A percentile compares a stretch with the other conserved stretches of the same genome.
These are phyloP conservation scores for Talaromyces funiculosus DNA, from an alignment of 2,329 filamentous ascomycete species.

Conservation along the genomic window DNA sequence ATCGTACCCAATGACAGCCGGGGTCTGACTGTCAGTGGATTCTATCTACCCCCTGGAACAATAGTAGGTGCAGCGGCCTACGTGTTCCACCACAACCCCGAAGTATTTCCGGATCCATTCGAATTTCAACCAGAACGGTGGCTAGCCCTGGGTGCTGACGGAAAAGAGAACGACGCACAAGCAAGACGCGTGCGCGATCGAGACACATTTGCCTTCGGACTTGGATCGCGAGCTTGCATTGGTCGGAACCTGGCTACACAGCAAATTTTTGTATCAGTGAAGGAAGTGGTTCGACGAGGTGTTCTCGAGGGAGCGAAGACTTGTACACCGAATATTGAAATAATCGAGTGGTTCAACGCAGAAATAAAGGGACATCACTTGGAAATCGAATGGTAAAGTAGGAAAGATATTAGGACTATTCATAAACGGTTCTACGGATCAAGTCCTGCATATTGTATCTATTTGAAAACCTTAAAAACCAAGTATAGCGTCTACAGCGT, in stretches of 20 bases:
- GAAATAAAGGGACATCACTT: not conserved
- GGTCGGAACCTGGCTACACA: not conserved
- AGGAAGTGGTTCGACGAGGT: not conserved
- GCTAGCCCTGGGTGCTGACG: slow-evolving; percentile 14
- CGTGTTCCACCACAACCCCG: slow-evolving; percentile 21
- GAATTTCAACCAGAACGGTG: slow-evolving; percentile 29
- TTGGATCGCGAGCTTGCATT: not conserved
- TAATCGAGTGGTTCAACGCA: not conserved
- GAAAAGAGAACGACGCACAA: not conserved
- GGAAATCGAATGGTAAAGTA: not conserved
- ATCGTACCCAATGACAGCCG: not conserved
- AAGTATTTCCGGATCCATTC: slow-evolving; percentile 22
- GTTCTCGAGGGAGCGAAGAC: not conserved
- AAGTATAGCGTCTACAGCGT: too few relatives aligned
- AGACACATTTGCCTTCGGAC: not conserved
- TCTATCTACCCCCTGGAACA: not conserved
- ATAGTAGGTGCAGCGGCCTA: slow-evolving; percentile 27
- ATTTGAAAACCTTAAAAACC: too few relatives aligned
- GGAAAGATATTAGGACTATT: too few relatives aligned
- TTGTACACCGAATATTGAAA: not conserved
- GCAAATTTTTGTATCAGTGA: not conserved
- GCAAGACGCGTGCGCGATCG: not conserved
- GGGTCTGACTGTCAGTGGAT: not conserved
- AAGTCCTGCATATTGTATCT: too few relatives aligned
- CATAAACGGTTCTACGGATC: too few relatives aligned